Percentiles rank a stretch among this genome's conserved stretches.
These are phyloP conservation scores for Pisolithus marmoratus DNA, from an alignment of 768 basidiomycete genomes.

Conservation along the genomic window DNA sequence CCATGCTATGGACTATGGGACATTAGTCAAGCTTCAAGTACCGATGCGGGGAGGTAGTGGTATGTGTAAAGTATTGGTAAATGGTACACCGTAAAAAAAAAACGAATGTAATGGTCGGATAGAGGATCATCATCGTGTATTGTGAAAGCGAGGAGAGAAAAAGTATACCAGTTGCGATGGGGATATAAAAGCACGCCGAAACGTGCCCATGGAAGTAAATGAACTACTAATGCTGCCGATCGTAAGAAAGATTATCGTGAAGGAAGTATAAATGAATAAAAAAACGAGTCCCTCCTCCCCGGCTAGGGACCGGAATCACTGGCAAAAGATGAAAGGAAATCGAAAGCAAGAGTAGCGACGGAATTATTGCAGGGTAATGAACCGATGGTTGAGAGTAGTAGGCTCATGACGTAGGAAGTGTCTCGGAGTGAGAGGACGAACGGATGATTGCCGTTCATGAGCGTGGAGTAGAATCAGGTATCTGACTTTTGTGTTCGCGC, in stretches of 20 bases:
- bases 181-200: conserved; percentile 21
- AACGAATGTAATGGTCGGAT: conserved; percentile 14
- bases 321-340: conserved; percentile 18
- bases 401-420: conserved; percentile 11
- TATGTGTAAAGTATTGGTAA: conserved; percentile 28
- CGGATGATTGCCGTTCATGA: conserved; percentile 22
- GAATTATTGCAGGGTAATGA: conserved; percentile 20
- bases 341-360: conserved; percentile 13
- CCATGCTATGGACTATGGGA: conserved; percentile 17
- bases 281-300: conserved; percentile 5
- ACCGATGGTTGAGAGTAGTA: conserved; percentile 22
- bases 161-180: conserved; percentile 12
- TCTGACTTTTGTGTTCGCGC: conserved; percentile 30
- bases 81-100: conserved; percentile 30
- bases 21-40: conserved; percentile 27
- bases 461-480: conserved; percentile 19
- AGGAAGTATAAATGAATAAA: conserved; percentile 22
- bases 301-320: conserved; percentile 10
- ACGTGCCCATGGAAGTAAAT: conserved; percentile 15
- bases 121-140: conserved; percentile 16
- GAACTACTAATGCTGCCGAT: conserved; percentile 23
- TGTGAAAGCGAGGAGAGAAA: conserved; percentile 22
- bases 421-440: conserved; percentile 11
- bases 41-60: conserved; percentile 27
- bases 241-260: conserved; percentile 24